Conservation (phyloP, 2,329 filamentous ascomycete species). For the Monosporascus sp. region DNA sequence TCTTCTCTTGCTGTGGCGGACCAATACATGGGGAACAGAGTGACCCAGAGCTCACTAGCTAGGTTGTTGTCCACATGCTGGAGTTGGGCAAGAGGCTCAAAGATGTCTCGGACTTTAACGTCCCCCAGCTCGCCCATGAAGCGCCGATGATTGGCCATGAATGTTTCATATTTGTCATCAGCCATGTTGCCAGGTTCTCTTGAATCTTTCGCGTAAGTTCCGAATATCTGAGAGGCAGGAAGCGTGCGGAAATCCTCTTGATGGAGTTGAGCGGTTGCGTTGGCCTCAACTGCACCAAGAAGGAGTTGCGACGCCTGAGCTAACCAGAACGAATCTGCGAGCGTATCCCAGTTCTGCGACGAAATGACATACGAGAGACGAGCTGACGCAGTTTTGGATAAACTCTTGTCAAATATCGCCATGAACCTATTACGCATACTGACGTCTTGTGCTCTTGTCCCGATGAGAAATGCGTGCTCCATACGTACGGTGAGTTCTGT, state of each 20-base stretch:
- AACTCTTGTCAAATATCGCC: slow-evolving; percentile 88
- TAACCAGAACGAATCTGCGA: slow-evolving; percentile 94
- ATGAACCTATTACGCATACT: slow-evolving; percentile 97
- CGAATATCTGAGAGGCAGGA: slow-evolving; percentile 67
- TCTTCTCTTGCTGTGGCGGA: slow-evolving; percentile 83
- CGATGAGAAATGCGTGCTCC: slow-evolving; percentile 97
- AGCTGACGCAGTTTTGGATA: slow-evolving; percentile 87
- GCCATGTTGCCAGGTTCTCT: slow-evolving; percentile 62
- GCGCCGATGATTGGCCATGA: slow-evolving; percentile 73
- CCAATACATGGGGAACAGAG: slow-evolving; percentile 91
- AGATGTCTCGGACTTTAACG: slow-evolving; percentile 78
- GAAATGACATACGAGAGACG: slow-evolving; percentile 84
- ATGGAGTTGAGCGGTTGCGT: slow-evolving; percentile 71
- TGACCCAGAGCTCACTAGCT: slow-evolving; percentile 84
- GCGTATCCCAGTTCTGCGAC: slow-evolving; percentile 93
- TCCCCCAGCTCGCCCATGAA: slow-evolving; percentile 82
- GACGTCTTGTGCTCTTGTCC: slow-evolving; percentile 85
- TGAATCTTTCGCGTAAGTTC: slow-evolving; percentile 65
- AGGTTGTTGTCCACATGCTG: slow-evolving; percentile 83
- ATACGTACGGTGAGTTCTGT: slow-evolving; percentile 95
- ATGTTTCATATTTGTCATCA: slow-evolving; percentile 74
- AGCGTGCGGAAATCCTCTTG: slow-evolving; percentile 77
- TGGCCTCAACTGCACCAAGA: slow-evolving; percentile 84
- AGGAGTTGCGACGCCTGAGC: slow-evolving; percentile 91
- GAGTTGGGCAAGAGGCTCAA: slow-evolving; percentile 85